Conservation (phyloP, 2,329 filamentous ascomycete species). For the Dendrostoma leiphaemia region DNA sequence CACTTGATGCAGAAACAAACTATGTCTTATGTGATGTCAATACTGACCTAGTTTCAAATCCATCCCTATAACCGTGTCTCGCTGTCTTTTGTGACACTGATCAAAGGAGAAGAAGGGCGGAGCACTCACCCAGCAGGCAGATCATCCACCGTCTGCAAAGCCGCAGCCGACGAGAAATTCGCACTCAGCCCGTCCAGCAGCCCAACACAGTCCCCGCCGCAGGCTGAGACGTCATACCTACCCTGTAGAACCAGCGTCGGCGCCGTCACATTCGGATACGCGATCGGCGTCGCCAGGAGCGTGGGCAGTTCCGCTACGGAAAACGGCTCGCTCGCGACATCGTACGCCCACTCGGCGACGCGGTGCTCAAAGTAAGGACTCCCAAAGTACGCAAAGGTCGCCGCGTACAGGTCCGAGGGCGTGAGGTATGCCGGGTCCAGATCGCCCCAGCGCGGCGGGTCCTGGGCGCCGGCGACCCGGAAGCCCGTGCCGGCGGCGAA, state of each 20-base stretch:
- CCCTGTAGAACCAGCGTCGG: slow-evolving; percentile 28
- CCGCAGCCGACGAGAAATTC: slow-evolving; percentile 22
- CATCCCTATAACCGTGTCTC: too few relatives aligned
- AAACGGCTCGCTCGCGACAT: slow-evolving; percentile 28
- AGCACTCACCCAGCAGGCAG: slow-evolving; percentile 27
- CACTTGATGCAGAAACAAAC: slow-evolving; percentile 28
- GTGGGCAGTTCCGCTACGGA: slow-evolving; percentile 28
- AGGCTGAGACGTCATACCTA: slow-evolving; percentile 28
- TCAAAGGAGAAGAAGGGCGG: not conserved
- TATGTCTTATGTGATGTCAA: slow-evolving; percentile 20
- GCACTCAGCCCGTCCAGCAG: slow-evolving; percentile 19
- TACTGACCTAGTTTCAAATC: not conserved
- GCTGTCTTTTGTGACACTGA: too few relatives aligned
- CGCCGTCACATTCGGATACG: slow-evolving; percentile 23
- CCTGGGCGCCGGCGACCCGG: slow-evolving; percentile 24
- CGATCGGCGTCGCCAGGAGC: slow-evolving; percentile 23
- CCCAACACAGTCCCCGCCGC: slow-evolving; percentile 28
- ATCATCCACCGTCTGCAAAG: slow-evolving; percentile 27
- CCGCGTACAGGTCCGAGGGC: slow-evolving; percentile 25
- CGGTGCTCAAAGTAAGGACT: slow-evolving; percentile 26
- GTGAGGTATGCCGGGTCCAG: slow-evolving; percentile 27
- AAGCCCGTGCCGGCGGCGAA: slow-evolving; percentile 28
- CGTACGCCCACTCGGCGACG: slow-evolving; percentile 27
- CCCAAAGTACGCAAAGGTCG: slow-evolving; percentile 28
- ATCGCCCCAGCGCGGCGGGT: slow-evolving; percentile 26